phyloP scores from a whole-genome alignment of 495 filamentous ascomycete genomes.

The Neohortaea acidophila region DNA sequence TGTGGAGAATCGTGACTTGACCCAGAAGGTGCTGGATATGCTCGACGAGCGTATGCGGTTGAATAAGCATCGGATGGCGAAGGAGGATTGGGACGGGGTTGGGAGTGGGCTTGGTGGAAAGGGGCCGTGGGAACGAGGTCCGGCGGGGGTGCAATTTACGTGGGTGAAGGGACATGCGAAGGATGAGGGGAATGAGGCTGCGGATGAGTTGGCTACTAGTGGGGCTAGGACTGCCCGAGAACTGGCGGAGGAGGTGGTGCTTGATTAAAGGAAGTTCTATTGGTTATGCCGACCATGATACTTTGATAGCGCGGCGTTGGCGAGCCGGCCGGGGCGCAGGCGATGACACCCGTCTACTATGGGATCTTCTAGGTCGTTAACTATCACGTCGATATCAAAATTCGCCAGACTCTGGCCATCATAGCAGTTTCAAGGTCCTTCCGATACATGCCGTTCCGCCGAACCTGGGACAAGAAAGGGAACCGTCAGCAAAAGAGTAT shows the following conservation, averaged over 20 bases:
- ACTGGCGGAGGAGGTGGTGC: conserved; percentile 3
- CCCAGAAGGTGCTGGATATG: conserved; percentile 53
- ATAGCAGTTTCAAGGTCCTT: conserved; percentile 31
- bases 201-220: conserved; percentile 62
- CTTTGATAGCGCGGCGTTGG: too few relatives aligned
- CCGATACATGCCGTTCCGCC: conserved; percentile 37
- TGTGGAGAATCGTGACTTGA: conserved; percentile 75
- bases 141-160: conserved; percentile 37
- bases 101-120: neutral
- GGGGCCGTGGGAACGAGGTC: conserved; percentile 11
- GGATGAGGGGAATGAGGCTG: conserved; percentile 57
- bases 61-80: conserved; percentile 31
- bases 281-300: too few relatives aligned
- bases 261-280: conserved; percentile 1
- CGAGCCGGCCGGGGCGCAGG: too few relatives aligned
- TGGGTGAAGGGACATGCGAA: conserved; percentile 77
- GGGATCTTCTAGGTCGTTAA: too few relatives aligned
- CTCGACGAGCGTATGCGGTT: conserved; percentile 46
- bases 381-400: too few relatives aligned
- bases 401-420: too few relatives aligned
- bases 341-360: too few relatives aligned
- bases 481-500: too few relatives aligned
- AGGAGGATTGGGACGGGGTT: conserved; percentile 9
- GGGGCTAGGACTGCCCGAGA: conserved; percentile 30
- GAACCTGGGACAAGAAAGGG: too few relatives aligned